Base-by-base conservation (phyloP, 2,329 filamentous ascomycete species). In the Cyphellophora attinorum region DNA sequence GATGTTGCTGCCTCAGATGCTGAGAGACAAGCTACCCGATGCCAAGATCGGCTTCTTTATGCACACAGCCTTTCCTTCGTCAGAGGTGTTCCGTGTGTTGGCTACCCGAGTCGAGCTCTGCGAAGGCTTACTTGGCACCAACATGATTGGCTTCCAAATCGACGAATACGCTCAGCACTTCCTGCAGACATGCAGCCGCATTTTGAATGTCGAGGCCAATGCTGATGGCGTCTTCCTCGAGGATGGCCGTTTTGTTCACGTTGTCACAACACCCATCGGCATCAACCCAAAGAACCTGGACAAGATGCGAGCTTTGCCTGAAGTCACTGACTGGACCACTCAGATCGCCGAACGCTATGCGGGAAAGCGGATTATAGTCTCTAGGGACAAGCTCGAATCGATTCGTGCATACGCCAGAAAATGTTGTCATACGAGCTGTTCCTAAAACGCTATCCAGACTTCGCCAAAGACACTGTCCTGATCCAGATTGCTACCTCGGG, bases 11-110 rank as follows among this genome's bases (percentile, higher is more conserved):
- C 89, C 89, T 3, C 72, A 68, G 30, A 93, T 96, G 84, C 69
- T 96, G 29, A 82, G 89, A 17, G 79, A 93, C 61, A 83, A 88
- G 65, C 35, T 65, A 8, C 88, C 89, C 0, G 85, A 95, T 45
- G 89, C 89, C 11, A 83, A 93, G 62, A 95, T 96, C 49, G 89
- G 89, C 8, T 91, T 96, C 65, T 96, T 95, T 63, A 65, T 96
- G 11, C 89, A 96, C 54, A 85, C 89, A 17, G 86, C 89, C 0
- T 96, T 96, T 58, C 89, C 89, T 1, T 95, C 89, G 0, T 95
- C 89, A 0, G 89, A 96, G 53, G 85, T 96, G 1, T 96, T 96
- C 62, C 76, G 89, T 31, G 96, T 89, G 56, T 64, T 96, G 14
- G 84, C 89, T 3, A 79, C 85, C 8, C 81, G 89, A 39, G 88